phyloP scores from a whole-genome alignment of 1,139 yeast genomes.

The Magnusiomyces clavatus region DNA sequence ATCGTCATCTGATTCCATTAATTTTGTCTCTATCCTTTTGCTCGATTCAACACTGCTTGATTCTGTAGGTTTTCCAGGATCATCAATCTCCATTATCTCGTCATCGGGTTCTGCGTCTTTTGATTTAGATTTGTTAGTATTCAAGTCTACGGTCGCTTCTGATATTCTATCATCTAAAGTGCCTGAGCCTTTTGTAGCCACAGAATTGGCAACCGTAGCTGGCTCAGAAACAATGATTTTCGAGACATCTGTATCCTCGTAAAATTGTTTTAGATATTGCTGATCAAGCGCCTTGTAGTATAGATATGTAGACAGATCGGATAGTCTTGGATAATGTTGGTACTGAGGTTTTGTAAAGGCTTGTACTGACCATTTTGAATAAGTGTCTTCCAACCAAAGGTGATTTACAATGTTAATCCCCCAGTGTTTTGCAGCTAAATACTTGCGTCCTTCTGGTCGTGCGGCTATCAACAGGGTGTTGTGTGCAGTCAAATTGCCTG shows the following conservation, averaged over 20 bases:
- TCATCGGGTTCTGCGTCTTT: no score
- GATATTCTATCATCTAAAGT: no score
- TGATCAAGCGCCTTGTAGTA: conserved; percentile 45
- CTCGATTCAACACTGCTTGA: no score
- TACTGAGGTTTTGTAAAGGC: conserved; percentile 41
- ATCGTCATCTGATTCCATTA: no score
- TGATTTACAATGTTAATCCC: conserved; percentile 61
- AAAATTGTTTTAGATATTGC: conserved; percentile 38
- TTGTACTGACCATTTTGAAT: conserved; percentile 49
- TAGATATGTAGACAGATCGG: conserved; percentile 39
- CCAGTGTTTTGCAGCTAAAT: conserved; percentile 61
- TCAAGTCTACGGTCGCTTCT: no score
- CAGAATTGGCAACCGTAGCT: background rate
- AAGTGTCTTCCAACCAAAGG: conserved; percentile 85
- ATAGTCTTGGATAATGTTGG: conserved; percentile 39
- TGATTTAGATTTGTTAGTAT: no score
- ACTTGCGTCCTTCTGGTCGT: conserved; percentile 62
- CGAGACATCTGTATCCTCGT: conserved; percentile 18
- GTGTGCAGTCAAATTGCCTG: conserved; percentile 42
- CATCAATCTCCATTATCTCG: background rate
- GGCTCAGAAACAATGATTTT: background rate
- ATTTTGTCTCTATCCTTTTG: no score
- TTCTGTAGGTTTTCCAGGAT: background rate
- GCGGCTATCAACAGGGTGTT: conserved; percentile 69
- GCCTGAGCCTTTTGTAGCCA: background rate